Evolutionary conservation across 768 basidiomycete genomes (phyloP).

Genomic region (Dioszegia crocea): DNA sequence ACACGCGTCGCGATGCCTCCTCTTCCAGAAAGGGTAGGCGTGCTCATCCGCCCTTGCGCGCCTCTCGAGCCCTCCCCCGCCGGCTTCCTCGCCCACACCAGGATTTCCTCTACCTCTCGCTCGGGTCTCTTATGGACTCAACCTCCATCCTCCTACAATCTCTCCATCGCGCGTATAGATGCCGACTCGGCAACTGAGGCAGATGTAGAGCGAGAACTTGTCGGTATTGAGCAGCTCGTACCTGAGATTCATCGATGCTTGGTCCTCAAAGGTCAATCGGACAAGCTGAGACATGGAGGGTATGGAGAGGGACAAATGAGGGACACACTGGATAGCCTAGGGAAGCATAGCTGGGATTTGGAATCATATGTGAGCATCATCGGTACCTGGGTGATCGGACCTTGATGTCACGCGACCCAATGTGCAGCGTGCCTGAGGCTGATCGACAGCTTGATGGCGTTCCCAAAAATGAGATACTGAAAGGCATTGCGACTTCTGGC

Average conservation of each 20-base stretch:
- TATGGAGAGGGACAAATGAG: slow-evolving; percentile 6
- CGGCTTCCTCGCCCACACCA: background rate
- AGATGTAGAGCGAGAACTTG: too few species aligned
- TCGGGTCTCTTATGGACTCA: background rate
- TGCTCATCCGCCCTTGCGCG: background rate
- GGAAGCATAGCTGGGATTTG: slow-evolving; percentile 15
- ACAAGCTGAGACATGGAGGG: background rate
- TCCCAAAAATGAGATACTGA: background rate
- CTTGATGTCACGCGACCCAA: too few species aligned
- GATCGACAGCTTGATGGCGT: slow-evolving; percentile 7
- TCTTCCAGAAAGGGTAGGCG: background rate
- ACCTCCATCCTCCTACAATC: background rate
- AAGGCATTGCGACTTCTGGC: background rate
- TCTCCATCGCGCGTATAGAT: background rate
- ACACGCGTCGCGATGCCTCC: background rate
- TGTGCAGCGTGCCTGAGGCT: background rate
- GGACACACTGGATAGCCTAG: slow-evolving; percentile 5
- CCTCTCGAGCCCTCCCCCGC: background rate
- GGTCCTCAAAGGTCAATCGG: background rate
- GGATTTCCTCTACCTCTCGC: background rate
- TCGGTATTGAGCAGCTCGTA: background rate
- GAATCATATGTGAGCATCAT: slow-evolving; percentile 20
- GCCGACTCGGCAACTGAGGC: too few species aligned
- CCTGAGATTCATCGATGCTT: background rate
- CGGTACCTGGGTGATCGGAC: too few species aligned